Conservation (phyloP, 2,329 filamentous ascomycete genomes). For the Pseudonectria buxi region DNA sequence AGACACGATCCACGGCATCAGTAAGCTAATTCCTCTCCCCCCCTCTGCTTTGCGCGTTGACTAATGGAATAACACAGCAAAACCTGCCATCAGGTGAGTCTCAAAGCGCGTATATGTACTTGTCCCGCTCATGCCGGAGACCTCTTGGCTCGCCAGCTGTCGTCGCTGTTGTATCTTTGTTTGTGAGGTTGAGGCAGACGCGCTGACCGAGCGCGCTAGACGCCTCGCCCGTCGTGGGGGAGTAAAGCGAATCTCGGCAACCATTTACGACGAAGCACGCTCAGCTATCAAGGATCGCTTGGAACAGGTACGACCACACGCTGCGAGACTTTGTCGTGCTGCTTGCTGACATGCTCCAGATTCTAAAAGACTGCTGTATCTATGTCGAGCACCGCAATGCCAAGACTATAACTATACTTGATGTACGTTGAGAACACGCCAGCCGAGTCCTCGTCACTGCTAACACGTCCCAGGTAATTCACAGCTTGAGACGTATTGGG, state of each 20-base stretch:
- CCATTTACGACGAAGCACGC: conserved; percentile 58
- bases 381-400: conserved; percentile 48
- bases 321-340: background rate
- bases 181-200: too few species aligned
- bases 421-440: conserved; percentile 42
- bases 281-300: conserved; percentile 44
- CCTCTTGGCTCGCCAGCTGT: too few species aligned
- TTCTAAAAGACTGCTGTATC: conserved; percentile 41
- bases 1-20: conserved; percentile 45
- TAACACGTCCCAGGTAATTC: conserved; percentile 43
- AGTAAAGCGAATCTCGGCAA: conserved; percentile 62
- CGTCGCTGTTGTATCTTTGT: too few species aligned
- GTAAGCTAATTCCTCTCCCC: conserved; percentile 33
- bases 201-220: conserved; percentile 29
- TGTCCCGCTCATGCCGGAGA: too few species aligned
- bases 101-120: too few species aligned
- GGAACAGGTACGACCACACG: conserved; percentile 38
- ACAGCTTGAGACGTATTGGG: conserved; percentile 41
- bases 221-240: conserved; percentile 69
- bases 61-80: conserved; percentile 32
- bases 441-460: conserved; percentile 3
- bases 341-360: conserved; percentile 31
- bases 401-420: conserved; percentile 57
- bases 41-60: conserved; percentile 2
- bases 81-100: conserved; percentile 46